Evolutionary conservation across 148 eudicot species (phyloP), one percentile per base, ranked within the genome.

Genomic region (Suaeda aralocaspica): DNA sequence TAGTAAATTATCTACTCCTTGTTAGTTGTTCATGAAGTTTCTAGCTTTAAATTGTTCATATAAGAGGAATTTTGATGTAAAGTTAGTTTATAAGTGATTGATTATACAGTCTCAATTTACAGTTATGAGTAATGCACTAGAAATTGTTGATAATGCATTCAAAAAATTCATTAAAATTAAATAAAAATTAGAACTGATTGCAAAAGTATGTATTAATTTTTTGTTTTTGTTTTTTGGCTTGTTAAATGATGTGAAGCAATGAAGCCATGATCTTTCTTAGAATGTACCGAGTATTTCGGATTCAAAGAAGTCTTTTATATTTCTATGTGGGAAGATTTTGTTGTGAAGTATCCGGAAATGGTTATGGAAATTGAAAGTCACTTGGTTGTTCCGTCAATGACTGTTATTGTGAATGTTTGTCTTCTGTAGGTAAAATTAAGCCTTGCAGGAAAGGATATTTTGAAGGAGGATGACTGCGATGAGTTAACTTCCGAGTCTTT

Each of bases 401-500:
- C 58, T 72, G 36, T 25, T 18, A 49, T 65, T 72, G 36, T 25
- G 25, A 44, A 39, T 59, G 28, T 67, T n/a, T 71, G n/a, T n/a
- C n/a, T 49, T 59, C 70, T 33, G 61, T 87, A 93, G 98, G 84
- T 90, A 57, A 93, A 93, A 74, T 82, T 88, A 71, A 88, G 80
- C 69, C 75, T 93, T 51, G 90, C 96, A 69, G 98, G 98, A 68
- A 93, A 90, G 76, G 77, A 70, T 46, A 85, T 73, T 33, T 63
- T 90, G 74, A 88, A 79, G 71, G 98, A 87, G 81, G 96, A 90
- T 65, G 95, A 88, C 66, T 87, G 88, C 77, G 96, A 87, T 60
- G 92, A 90, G 78, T 78, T 75, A 18, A 78, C 89, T 36, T 81
- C 83, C 24, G 92, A 81, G 51, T 79, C 95, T 41, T 82, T 85